Conservation (phyloP, 768 basidiomycete species). For the Lentinula detonsa region DNA sequence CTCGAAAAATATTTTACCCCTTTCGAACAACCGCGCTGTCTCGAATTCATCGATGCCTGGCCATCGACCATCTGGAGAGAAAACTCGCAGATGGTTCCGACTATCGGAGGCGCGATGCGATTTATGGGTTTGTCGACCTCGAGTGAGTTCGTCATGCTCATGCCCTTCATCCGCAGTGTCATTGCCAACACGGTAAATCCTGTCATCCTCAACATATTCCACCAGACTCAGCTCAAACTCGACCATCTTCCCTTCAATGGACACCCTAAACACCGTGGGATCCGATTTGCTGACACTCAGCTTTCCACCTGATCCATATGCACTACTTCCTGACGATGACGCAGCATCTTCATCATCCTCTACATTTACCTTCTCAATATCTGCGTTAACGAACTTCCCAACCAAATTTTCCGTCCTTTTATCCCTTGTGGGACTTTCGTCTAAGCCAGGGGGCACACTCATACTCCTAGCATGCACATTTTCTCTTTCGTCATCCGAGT, state of each 20-base stretch:
- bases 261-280: conserved; percentile 56
- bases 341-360: conserved; percentile 9
- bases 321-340: not conserved
- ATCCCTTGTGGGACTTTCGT: conserved; percentile 35
- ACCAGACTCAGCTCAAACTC: conserved; percentile 76
- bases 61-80: conserved; percentile 12
- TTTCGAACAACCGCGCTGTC: conserved; percentile 48
- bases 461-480: conserved; percentile 33
- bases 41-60: conserved; percentile 40
- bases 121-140: conserved; percentile 11
- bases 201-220: conserved; percentile 19
- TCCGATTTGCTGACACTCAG: conserved; percentile 57
- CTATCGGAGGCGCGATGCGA: conserved; percentile 14
- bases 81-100: conserved; percentile 15
- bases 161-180: conserved; percentile 2
- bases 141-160: conserved; percentile 13
- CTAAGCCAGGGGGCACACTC: conserved; percentile 51
- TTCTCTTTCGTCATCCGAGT: conserved; percentile 21
- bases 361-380: conserved; percentile 5
- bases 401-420: conserved; percentile 14
- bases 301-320: conserved; percentile 46
- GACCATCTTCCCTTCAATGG: conserved; percentile 51
- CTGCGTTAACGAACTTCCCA: not conserved
- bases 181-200: conserved; percentile 3
- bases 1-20: conserved; percentile 58